These are phyloP conservation scores for Parastagonospora avenae DNA, from an alignment of 2,329 filamentous ascomycete species.

Conservation along the genomic window DNA sequence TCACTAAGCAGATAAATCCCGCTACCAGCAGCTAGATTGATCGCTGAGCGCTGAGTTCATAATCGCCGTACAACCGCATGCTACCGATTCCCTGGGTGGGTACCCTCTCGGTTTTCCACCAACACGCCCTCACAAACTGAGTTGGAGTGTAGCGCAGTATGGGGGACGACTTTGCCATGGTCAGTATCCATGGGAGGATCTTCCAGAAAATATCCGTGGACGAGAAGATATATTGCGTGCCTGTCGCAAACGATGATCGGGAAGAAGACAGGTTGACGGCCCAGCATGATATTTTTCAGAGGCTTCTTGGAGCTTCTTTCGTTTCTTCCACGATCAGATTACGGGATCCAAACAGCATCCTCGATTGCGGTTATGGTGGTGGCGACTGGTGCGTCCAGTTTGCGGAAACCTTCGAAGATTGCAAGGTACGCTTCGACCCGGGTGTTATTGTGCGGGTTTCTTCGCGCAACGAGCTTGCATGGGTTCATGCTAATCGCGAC, in stretches of 20 bases:
- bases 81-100: not conserved
- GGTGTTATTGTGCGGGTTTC: not conserved
- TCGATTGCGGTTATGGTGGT: constrained; percentile 49
- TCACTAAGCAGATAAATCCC: constrained; percentile 1
- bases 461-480: not conserved
- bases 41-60: not conserved
- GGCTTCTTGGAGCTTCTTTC: constrained; percentile 35
- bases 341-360: constrained; percentile 34
- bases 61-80: not conserved
- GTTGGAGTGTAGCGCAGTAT: constrained; percentile 5
- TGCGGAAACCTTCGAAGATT: constrained; percentile 45
- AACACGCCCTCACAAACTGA: not conserved
- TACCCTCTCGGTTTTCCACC: no score
- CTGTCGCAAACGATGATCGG: constrained; percentile 41
- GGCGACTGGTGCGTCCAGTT: constrained; percentile 46
- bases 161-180: constrained; percentile 26
- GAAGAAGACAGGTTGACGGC: constrained; percentile 45
- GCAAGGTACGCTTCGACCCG: constrained; percentile 37
- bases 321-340: constrained; percentile 37
- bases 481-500: constrained; percentile 13
- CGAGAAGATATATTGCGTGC: constrained; percentile 46
- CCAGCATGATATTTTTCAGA: constrained; percentile 42
- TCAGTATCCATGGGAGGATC: constrained; percentile 43
- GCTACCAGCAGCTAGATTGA: not conserved
- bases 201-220: constrained; percentile 48